phyloP scores from a whole-genome alignment of 2,329 filamentous ascomycete species.

The Stagonosporopsis chrysanthemi region DNA sequence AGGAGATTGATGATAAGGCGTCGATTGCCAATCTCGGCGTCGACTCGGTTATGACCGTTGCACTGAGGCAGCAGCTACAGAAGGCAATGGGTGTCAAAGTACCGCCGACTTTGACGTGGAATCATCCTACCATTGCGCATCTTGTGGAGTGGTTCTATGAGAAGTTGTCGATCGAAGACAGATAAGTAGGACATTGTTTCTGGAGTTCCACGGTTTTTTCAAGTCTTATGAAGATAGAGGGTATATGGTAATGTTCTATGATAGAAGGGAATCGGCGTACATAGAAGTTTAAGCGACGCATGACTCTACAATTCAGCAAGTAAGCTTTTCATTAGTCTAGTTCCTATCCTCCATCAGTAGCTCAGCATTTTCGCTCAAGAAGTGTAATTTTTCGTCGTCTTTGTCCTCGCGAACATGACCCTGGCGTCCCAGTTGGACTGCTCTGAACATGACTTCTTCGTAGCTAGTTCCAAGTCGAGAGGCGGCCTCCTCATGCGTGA shows the following conservation, averaged over 20 bases:
- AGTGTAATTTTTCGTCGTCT: neutral
- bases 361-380: neutral
- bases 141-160: constrained; percentile 49
- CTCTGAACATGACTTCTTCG: neutral
- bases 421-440: neutral
- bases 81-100: constrained; percentile 46
- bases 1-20: constrained; percentile 46
- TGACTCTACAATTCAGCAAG: neutral
- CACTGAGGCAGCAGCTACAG: constrained; percentile 48
- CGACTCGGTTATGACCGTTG: constrained; percentile 53
- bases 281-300: neutral
- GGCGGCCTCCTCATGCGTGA: neutral
- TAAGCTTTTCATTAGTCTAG: neutral
- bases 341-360: neutral
- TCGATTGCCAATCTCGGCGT: constrained; percentile 51
- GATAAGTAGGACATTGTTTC: neutral
- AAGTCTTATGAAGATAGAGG: neutral
- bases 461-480: neutral
- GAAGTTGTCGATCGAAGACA: constrained; percentile 20
- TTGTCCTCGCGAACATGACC: neutral
- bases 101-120: constrained; percentile 54
- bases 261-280: neutral
- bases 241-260: neutral
- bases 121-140: constrained; percentile 50
- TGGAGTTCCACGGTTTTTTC: neutral